These are phyloP conservation scores for Tulasnella sp. DNA, from an alignment of 768 basidiomycete genomes.

Conservation along the genomic window DNA sequence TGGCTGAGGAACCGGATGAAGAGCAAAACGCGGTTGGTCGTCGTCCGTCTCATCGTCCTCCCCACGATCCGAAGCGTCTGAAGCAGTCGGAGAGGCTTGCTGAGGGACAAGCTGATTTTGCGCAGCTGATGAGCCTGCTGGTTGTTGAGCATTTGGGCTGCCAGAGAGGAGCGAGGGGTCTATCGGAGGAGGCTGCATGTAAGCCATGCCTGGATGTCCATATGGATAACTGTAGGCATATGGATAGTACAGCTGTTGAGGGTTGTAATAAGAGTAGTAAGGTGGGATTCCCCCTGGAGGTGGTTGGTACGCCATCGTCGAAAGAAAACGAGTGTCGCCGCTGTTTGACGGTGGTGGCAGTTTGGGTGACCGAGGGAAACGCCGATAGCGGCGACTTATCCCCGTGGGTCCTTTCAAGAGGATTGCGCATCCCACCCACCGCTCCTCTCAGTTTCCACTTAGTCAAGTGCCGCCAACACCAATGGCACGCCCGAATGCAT, in stretches of 20 bases:
- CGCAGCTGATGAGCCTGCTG: neutral
- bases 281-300: slow-evolving; percentile 7
- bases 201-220: slow-evolving; percentile 6
- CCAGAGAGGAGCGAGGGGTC: slow-evolving; percentile 29
- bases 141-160: slow-evolving; percentile 9
- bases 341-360: slow-evolving; percentile 7
- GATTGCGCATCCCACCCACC: slow-evolving; percentile 11
- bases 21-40: slow-evolving; percentile 27
- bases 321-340: neutral
- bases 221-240: slow-evolving; percentile 30
- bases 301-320: slow-evolving; percentile 24
- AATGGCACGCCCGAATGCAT: slow-evolving; percentile 46
- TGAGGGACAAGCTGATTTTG: neutral
- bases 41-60: slow-evolving; percentile 32
- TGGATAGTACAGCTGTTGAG: slow-evolving; percentile 31
- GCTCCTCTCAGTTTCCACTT: slow-evolving; percentile 17
- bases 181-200: slow-evolving; percentile 25
- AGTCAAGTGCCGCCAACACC: neutral
- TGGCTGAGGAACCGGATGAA: slow-evolving; percentile 30
- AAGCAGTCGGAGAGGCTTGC: slow-evolving; percentile 22
- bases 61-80: neutral
- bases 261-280: slow-evolving; percentile 28
- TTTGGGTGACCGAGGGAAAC: neutral
- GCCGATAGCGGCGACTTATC: neutral
- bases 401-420: slow-evolving; percentile 1